These are phyloP conservation scores for Pseudogymnoascus sp. DNA, from an alignment of 2,329 filamentous ascomycete species.

Conservation along the genomic window DNA sequence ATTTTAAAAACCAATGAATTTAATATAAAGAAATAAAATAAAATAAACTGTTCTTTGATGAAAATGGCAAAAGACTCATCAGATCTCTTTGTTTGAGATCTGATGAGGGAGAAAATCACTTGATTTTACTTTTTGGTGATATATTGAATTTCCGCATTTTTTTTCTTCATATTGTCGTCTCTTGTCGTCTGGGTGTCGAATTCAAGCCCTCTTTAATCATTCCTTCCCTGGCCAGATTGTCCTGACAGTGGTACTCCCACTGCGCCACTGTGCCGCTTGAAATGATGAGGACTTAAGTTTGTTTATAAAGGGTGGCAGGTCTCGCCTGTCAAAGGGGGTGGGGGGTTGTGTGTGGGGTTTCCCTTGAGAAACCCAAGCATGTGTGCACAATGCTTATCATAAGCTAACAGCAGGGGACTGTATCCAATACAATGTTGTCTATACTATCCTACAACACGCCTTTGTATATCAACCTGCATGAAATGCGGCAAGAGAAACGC, in stretches of 20 bases:
- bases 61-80: background rate
- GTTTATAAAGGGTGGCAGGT: background rate
- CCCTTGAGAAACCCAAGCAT: background rate
- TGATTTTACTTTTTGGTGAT: background rate
- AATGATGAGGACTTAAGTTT: background rate
- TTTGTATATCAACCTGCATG: background rate
- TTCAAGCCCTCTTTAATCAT: background rate
- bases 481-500: conserved; percentile 4
- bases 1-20: too few species aligned
- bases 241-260: background rate
- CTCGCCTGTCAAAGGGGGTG: background rate
- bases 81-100: background rate
- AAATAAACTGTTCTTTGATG: background rate
- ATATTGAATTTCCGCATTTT: background rate
- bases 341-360: background rate
- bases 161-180: background rate
- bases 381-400: background rate
- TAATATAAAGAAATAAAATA: too few species aligned
- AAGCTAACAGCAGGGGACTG: background rate
- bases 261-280: background rate
- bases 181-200: background rate
- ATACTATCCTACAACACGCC: conserved; percentile 1
- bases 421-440: background rate
- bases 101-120: background rate
- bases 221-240: background rate